These are phyloP conservation scores for Guyanaporus albipodus DNA, from an alignment of 768 basidiomycete species.

Conservation along the genomic window DNA sequence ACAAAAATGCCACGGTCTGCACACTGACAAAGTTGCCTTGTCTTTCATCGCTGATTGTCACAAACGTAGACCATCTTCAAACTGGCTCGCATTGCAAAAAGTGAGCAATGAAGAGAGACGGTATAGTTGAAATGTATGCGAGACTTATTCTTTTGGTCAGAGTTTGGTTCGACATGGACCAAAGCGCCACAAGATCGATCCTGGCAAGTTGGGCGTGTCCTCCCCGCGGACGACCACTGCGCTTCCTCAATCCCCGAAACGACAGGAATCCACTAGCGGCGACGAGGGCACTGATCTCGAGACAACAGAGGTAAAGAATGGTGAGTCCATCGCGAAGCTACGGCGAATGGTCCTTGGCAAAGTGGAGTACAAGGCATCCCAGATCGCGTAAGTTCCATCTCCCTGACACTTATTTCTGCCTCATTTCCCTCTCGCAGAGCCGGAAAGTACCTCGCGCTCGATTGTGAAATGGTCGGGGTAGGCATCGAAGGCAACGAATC, in stretches of 20 bases:
- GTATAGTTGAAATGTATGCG: too few species aligned
- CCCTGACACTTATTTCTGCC: not conserved
- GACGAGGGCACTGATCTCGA: slow-evolving; percentile 18
- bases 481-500: slow-evolving; percentile 14
- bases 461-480: slow-evolving; percentile 54
- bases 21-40: slow-evolving; percentile 11
- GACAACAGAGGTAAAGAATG: slow-evolving; percentile 36
- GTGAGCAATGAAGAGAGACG: slow-evolving; percentile 27
- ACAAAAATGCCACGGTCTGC: slow-evolving; percentile 7
- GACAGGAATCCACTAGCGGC: not conserved
- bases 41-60: slow-evolving; percentile 5
- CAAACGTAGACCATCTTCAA: slow-evolving; percentile 38
- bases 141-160: not conserved
- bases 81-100: slow-evolving; percentile 57
- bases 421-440: slow-evolving; percentile 37
- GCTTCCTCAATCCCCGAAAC: not conserved
- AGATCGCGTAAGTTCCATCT: slow-evolving; percentile 42
- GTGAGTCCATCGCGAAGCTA: slow-evolving; percentile 44
- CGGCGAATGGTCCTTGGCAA: slow-evolving; percentile 54
- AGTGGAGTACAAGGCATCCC: slow-evolving; percentile 36
- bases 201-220: not conserved
- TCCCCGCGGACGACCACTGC: not conserved
- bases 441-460: slow-evolving; percentile 77
- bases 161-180: slow-evolving; percentile 7
- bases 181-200: slow-evolving; percentile 21